Conservation (phyloP, 306 rosid species). For the Vigna angularis region DNA sequence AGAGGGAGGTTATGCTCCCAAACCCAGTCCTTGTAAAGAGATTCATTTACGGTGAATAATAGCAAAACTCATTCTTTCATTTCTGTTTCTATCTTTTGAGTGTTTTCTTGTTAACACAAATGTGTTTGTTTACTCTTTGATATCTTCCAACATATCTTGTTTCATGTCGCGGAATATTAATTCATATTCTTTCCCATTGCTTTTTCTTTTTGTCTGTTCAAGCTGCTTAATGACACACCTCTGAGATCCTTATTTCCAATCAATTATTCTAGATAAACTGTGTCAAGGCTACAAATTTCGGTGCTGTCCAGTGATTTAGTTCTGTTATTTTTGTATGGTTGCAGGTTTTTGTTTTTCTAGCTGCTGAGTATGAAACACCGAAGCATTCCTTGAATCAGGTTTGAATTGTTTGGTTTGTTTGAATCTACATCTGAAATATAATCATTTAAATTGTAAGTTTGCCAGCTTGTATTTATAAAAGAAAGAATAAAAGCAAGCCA, state of each 20-base stretch:
- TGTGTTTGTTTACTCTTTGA: not conserved
- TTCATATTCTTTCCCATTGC: slow-evolving; percentile 3
- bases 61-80: too few relatives aligned
- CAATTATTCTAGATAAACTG: not conserved
- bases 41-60: too few relatives aligned
- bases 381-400: slow-evolving; percentile 93
- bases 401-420: slow-evolving; percentile 24
- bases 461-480: not conserved
- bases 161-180: slow-evolving; percentile 12
- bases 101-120: too few relatives aligned
- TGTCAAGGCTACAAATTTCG: slow-evolving; percentile 26
- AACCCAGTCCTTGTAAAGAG: too few relatives aligned
- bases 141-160: not conserved
- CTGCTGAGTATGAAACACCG: slow-evolving; percentile 90
- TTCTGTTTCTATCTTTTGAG: too few relatives aligned
- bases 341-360: slow-evolving; percentile 93
- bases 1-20: too few relatives aligned
- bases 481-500: slow-evolving; percentile 17
- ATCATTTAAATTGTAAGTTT: slow-evolving; percentile 7
- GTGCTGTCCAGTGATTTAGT: slow-evolving; percentile 29
- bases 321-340: slow-evolving; percentile 39
- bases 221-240: not conserved
- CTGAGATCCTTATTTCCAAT: slow-evolving; percentile 16
- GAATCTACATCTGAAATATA: slow-evolving; percentile 20
- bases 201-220: slow-evolving; percentile 4